Percentiles rank a stretch among this genome's conserved stretches.
Evolutionary conservation across 305 asterid genomes (phyloP).

Genomic region (Fraxinus sp.): DNA sequence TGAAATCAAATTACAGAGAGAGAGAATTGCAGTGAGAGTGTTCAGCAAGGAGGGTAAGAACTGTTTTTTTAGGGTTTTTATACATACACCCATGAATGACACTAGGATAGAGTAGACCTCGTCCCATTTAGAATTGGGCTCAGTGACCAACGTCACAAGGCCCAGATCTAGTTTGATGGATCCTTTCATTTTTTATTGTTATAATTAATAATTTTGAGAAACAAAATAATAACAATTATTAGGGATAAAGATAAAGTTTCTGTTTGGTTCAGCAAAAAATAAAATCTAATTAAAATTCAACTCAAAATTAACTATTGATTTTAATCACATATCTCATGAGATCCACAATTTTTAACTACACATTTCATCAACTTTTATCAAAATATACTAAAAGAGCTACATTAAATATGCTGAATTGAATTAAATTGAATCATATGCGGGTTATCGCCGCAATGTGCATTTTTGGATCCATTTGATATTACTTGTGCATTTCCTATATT

Average conservation of each 20-base stretch:
- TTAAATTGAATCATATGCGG: not conserved
- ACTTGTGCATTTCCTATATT: not conserved
- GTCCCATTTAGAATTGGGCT: constrained; percentile 1
- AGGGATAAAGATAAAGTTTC: not conserved
- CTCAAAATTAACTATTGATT: too few species aligned
- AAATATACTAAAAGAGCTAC: not conserved
- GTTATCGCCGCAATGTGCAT: not conserved
- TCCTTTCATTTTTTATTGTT: not conserved
- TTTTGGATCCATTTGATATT: too few species aligned
- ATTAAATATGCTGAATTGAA: too few species aligned
- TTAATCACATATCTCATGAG: not conserved
- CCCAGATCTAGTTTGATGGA: not conserved
- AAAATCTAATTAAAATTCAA: too few species aligned
- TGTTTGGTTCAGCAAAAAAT: not conserved
- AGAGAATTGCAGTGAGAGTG: not conserved
- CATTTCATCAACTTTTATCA: not conserved
- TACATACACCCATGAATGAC: not conserved
- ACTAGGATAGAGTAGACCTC: not conserved
- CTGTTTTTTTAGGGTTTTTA: constrained; percentile 38
- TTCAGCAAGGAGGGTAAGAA: not conserved
- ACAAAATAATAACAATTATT: not conserved
- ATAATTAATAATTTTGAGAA: not conserved
- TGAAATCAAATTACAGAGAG: not conserved
- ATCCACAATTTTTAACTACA: too few species aligned
- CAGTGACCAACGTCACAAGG: not conserved